phyloP scores from a whole-genome alignment of 305 asterid species.

The Rubia tinctorum region DNA sequence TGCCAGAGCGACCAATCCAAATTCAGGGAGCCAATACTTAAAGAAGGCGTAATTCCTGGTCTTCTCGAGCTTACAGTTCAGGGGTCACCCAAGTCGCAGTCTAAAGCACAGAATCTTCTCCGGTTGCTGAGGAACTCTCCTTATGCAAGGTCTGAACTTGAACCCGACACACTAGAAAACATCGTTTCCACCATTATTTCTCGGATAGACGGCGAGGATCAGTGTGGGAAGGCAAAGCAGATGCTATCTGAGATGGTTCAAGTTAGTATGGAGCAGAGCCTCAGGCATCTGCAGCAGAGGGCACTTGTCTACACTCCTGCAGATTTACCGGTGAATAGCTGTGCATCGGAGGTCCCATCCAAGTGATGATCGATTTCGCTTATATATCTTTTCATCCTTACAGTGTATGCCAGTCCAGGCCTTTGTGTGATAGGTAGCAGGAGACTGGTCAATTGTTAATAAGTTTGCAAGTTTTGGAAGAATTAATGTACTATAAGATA shows the following conservation, averaged over 20 bases:
- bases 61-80: slow-evolving; percentile 94
- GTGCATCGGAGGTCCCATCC: slow-evolving; percentile 48
- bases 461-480: slow-evolving; percentile 13
- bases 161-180: slow-evolving; percentile 72
- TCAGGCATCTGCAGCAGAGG: slow-evolving; percentile 78
- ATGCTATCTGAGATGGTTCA: slow-evolving; percentile 97
- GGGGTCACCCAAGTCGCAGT: slow-evolving; percentile 67
- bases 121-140: slow-evolving; percentile 71
- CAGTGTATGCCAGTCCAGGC: slow-evolving; percentile 67
- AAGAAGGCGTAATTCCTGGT: slow-evolving; percentile 95
- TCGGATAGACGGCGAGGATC: slow-evolving; percentile 76
- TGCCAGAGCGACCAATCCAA: slow-evolving; percentile 68
- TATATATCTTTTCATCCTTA: neutral
- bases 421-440: slow-evolving; percentile 36
- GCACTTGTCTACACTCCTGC: slow-evolving; percentile 70
- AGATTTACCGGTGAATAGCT: slow-evolving; percentile 41
- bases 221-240: slow-evolving; percentile 72
- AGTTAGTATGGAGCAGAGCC: slow-evolving; percentile 97
- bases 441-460: slow-evolving; percentile 64
- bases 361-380: slow-evolving; percentile 34
- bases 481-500: slow-evolving; percentile 23
- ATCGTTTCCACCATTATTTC: slow-evolving; percentile 71
- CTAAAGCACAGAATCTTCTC: slow-evolving; percentile 35
- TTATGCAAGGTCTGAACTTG: slow-evolving; percentile 72
- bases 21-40: slow-evolving; percentile 78